Percentiles rank a stretch among this genome's conserved stretches.
These are phyloP conservation scores for Sporothrix euskadiensis DNA, from an alignment of 2,329 filamentous ascomycete species.

Conservation along the genomic window DNA sequence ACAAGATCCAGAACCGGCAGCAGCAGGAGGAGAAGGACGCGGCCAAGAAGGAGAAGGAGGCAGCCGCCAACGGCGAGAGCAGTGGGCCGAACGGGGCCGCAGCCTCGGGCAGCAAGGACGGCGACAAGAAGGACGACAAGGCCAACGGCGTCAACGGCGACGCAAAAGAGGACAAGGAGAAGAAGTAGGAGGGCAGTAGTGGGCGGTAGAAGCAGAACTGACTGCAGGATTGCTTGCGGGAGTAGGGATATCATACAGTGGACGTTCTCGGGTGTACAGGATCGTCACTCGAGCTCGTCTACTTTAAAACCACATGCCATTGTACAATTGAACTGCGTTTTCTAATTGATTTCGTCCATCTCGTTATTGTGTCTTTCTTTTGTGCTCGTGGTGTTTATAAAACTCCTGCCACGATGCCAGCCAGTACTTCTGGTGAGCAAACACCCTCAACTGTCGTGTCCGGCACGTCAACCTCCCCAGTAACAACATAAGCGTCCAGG, in stretches of 20 bases:
- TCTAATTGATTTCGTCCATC: not conserved
- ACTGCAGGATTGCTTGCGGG: not conserved
- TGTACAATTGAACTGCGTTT: slow-evolving; percentile 24
- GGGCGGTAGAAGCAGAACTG: not conserved
- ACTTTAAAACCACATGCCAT: slow-evolving; percentile 14
- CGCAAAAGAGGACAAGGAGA: slow-evolving; percentile 49
- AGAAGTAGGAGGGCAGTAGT: slow-evolving; percentile 32
- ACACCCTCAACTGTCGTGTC: not conserved
- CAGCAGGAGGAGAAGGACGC: slow-evolving; percentile 93
- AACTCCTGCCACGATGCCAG: slow-evolving; percentile 62
- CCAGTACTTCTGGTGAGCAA: slow-evolving; percentile 60
- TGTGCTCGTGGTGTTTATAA: not conserved
- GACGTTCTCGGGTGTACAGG: slow-evolving; percentile 8
- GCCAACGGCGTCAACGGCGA: slow-evolving; percentile 29
- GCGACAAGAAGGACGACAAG: slow-evolving; percentile 48
- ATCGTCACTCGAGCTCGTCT: not conserved
- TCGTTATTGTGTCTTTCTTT: not conserved
- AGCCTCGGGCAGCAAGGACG: slow-evolving; percentile 50
- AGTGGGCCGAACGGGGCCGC: slow-evolving; percentile 42
- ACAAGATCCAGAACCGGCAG: slow-evolving; percentile 99
- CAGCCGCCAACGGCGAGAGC: slow-evolving; percentile 43
- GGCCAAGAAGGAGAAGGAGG: slow-evolving; percentile 64
- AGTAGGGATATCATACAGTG: not conserved
- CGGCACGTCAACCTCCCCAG: slow-evolving; percentile 50
- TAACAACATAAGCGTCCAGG: slow-evolving; percentile 59